Evolutionary conservation across 192 early-diverging fungal genomes (phyloP), one percentile per base, ranked within the genome.

Genomic region (Coemansia sp.): DNA sequence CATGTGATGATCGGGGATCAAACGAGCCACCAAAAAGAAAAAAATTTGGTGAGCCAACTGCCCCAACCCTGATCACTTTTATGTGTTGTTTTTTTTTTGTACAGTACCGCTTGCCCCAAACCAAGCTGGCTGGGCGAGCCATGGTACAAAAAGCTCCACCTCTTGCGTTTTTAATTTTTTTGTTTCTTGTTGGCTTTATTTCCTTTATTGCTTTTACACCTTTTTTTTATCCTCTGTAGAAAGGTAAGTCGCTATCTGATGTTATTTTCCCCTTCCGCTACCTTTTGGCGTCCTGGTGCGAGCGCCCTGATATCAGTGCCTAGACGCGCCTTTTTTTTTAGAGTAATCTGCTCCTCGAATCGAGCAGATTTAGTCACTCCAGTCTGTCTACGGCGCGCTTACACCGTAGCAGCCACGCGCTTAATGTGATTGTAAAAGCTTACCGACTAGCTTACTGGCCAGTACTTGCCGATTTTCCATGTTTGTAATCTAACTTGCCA

Each of bases 1-100:
- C 33, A 51, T 43, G 6, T n/a, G 47, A 67, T 67, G 57, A 60
- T 60, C 57, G 31, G 33, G 41, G 47, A 67, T 70, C 54, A 70
- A 57, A 47, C 42, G 55, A 70, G 41, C 27, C 55, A 61, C 6
- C 57, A 47, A 18, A 55, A 31, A 27, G 34, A 68, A 70, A 70
- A 52, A 68, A 70, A 70, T 62, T 70, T 70, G 60, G 60, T 70
- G 31, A 47, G 47, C 65, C 44, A 67, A 38, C 65, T 29, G 51
- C 47, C 49, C 34, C 47, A 22, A 47, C 65, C 65, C 65, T 24
- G 65, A 67, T 52, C 46, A 33, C 65, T 49, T n/a, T 41, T 29
- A 31, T 34, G 36, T 2, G 57, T 59, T 70, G 68, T 70, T 59
- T 49, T 43, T 5, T 16, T 61, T 69, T 57, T 34, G 24, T 60